Evolutionary conservation across 129 eudicot genomes (phyloP).

Genomic region (Cynara cardunculus): DNA sequence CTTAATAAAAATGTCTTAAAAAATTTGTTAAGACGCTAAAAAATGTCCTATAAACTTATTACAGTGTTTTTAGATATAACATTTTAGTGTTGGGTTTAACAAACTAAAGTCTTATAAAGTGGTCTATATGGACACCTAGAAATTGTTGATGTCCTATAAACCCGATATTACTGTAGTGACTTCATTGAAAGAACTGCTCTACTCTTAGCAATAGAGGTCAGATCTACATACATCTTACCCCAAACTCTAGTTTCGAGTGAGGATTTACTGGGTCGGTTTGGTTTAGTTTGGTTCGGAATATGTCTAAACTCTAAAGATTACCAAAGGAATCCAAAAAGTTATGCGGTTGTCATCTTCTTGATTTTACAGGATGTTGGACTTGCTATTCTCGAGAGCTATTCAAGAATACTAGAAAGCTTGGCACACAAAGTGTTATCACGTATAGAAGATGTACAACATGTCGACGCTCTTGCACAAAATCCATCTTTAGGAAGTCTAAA

Average conservation of each 20-base stretch:
- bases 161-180: neutral
- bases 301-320: neutral
- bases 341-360: conserved; percentile 4
- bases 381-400: conserved; percentile 91
- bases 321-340: neutral
- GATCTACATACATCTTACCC: neutral
- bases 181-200: neutral
- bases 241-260: neutral
- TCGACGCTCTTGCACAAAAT: conserved; percentile 49
- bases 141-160: neutral
- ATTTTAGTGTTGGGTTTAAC: neutral
- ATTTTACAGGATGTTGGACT: conserved; percentile 77
- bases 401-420: conserved; percentile 82
- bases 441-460: conserved; percentile 83
- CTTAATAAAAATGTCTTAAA: too few relatives aligned
- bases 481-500: conserved; percentile 38
- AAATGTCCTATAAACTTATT: neutral
- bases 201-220: neutral
- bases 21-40: too few relatives aligned
- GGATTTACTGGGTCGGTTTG: too few relatives aligned
- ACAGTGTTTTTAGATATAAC: neutral
- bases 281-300: too few relatives aligned
- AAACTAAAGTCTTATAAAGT: too few relatives aligned
- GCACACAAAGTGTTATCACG: conserved; percentile 80
- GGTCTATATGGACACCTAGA: neutral